Evolutionary conservation across 2,329 filamentous ascomycete species (phyloP).

Genomic region (Calonectria pteridis): DNA sequence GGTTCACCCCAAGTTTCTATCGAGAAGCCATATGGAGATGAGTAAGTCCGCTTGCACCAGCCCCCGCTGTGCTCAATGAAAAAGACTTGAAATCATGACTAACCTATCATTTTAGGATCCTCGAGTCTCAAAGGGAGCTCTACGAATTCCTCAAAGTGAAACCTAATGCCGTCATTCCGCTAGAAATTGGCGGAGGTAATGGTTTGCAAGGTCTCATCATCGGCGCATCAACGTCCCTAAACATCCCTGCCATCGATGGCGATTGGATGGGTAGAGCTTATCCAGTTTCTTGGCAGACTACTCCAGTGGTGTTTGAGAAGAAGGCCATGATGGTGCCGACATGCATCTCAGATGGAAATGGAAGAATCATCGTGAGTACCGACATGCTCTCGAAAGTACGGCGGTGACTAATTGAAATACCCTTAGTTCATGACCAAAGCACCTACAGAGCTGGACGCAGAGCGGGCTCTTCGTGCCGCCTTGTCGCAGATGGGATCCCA

Average conservation of each 20-base stretch:
- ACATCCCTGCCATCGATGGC: conserved; percentile 51
- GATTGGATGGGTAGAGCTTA: conserved; percentile 54
- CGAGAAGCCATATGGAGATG: conserved; percentile 60
- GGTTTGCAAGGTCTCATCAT: conserved; percentile 57
- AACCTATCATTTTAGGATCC: background rate
- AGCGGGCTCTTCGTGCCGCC: conserved; percentile 24
- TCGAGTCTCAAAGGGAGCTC: conserved; percentile 17
- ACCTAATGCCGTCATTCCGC: conserved; percentile 40
- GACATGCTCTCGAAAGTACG: background rate
- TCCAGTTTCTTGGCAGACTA: conserved; percentile 43
- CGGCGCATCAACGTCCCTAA: conserved; percentile 52
- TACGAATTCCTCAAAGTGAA: conserved; percentile 43
- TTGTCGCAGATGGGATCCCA: conserved; percentile 48
- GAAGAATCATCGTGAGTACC: conserved; percentile 40
- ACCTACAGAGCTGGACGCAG: conserved; percentile 44
- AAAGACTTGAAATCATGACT: background rate
- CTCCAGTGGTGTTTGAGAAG: conserved; percentile 47
- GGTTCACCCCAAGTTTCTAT: conserved; percentile 69
- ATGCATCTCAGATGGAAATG: conserved; percentile 33
- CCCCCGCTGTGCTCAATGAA: background rate
- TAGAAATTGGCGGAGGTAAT: conserved; percentile 65
- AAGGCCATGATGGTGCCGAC: conserved; percentile 50
- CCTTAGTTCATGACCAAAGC: conserved; percentile 24
- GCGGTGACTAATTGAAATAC: background rate
- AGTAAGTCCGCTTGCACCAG: conserved; percentile 15